Conservation (phyloP, 1,139 yeast species). For the Protomyces lactucae-debilis region DNA sequence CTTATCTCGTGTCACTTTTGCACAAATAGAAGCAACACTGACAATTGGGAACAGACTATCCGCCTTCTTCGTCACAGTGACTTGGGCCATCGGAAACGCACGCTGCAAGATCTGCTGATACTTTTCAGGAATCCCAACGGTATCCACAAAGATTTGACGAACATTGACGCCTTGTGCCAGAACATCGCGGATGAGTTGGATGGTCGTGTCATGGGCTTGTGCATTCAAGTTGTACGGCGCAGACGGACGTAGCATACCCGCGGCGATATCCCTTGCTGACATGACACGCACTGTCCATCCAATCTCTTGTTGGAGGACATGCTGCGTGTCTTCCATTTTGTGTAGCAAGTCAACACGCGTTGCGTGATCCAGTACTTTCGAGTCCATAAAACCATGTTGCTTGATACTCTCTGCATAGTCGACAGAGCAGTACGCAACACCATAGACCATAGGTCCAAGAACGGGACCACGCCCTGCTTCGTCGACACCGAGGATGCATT, state of each 20-base stretch:
- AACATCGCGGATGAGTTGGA: constrained; percentile 62
- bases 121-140: constrained; percentile 89
- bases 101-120: constrained; percentile 70
- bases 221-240: constrained; percentile 73
- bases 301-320: constrained; percentile 52
- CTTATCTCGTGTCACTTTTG: constrained; percentile 89
- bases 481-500: constrained; percentile 75
- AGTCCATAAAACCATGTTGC: constrained; percentile 75
- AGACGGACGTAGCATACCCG: constrained; percentile 77
- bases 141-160: constrained; percentile 65
- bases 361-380: constrained; percentile 74
- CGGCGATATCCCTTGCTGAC: constrained; percentile 80
- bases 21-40: constrained; percentile 93
- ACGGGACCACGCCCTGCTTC: constrained; percentile 99
- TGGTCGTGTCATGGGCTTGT: constrained; percentile 95
- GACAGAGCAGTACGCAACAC: constrained; percentile 68
- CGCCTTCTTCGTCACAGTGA: constrained; percentile 92
- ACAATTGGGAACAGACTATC: constrained; percentile 92
- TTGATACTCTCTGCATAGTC: constrained; percentile 53
- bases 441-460: constrained; percentile 91
- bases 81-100: constrained; percentile 63
- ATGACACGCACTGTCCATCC: constrained; percentile 88
- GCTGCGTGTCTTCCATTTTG: constrained; percentile 49
- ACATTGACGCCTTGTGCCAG: constrained; percentile 59
- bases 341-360: constrained; percentile 60